Evolutionary conservation across 73 alveolate species (phyloP).

Genomic region (Blepharisma stoltei): DNA sequence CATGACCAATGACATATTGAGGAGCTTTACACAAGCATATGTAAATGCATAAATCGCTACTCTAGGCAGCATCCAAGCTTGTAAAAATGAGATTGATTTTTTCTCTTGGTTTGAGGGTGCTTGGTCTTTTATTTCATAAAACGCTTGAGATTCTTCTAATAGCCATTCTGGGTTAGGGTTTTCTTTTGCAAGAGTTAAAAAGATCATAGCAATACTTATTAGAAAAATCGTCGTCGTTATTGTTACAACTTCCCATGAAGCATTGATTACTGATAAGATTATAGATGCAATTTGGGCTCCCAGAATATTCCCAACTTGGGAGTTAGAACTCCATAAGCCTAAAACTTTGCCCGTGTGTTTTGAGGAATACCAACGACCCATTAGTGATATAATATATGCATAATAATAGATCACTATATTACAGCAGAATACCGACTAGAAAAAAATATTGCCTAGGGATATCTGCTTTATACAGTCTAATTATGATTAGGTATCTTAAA

Average conservation of each 20-base stretch:
- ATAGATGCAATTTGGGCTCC: not conserved
- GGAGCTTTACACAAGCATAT: slow-evolving; percentile 38
- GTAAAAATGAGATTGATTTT: slow-evolving; percentile 20
- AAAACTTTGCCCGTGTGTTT: not conserved
- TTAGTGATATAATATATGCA: no score
- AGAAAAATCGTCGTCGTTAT: not conserved
- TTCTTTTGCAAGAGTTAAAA: not conserved
- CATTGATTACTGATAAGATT: not conserved
- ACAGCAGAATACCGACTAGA: no score
- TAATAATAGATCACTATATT: no score
- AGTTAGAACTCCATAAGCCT: slow-evolving; percentile 26
- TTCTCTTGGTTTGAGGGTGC: not conserved
- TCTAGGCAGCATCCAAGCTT: slow-evolving; percentile 64
- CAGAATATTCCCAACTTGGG: not conserved
- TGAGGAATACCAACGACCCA: not conserved
- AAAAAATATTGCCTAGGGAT: no score
- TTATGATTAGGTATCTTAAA: no score
- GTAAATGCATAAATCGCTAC: slow-evolving; percentile 46
- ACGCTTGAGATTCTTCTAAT: slow-evolving; percentile 13
- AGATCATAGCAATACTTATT: not conserved
- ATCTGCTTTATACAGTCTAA: no score
- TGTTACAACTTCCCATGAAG: slow-evolving; percentile 14
- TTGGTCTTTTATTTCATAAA: no score
- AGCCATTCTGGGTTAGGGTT: not conserved
- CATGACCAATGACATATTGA: slow-evolving; percentile 39